phyloP scores from a whole-genome alignment of 2,329 filamentous ascomycete genomes.

The Nigrospora oryzae region DNA sequence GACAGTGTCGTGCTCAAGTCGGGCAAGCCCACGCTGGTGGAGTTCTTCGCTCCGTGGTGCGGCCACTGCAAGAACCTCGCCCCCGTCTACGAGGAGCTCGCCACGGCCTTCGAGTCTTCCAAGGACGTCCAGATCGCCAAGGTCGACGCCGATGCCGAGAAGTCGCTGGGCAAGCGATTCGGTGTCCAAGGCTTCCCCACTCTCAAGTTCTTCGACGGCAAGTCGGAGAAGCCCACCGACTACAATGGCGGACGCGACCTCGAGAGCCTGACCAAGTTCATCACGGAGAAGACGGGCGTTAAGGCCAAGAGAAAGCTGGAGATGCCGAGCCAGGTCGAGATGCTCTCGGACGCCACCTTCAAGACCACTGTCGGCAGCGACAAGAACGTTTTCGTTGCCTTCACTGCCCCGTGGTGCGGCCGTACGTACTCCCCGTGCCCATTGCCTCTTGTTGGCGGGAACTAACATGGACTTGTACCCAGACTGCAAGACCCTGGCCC shows the following conservation, averaged over 20 bases:
- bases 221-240: constrained; percentile 75
- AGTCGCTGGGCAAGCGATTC: constrained; percentile 74
- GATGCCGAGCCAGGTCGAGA: constrained; percentile 65
- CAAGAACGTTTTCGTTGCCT: constrained; percentile 88
- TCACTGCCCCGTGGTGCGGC: constrained; percentile 97
- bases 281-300: constrained; percentile 80
- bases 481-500: constrained; percentile 97
- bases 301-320: constrained; percentile 71
- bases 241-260: constrained; percentile 84
- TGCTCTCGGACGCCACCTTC: constrained; percentile 76
- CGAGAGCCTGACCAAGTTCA: constrained; percentile 73
- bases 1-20: constrained; percentile 82
- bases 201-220: constrained; percentile 95
- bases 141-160: constrained; percentile 89
- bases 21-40: constrained; percentile 90
- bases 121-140: constrained; percentile 80
- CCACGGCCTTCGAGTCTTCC: constrained; percentile 60
- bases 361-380: constrained; percentile 70
- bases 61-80: constrained; percentile 98
- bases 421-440: constrained; percentile 55
- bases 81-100: constrained; percentile 90
- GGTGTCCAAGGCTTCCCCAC: constrained; percentile 94
- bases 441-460: not conserved
- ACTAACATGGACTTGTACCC: constrained; percentile 11
- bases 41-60: constrained; percentile 99